A percentile compares a stretch with the other conserved stretches of the same genome.
These are phyloP conservation scores for Multifurca ochricompacta DNA, from an alignment of 768 basidiomycete genomes.

Conservation along the genomic window DNA sequence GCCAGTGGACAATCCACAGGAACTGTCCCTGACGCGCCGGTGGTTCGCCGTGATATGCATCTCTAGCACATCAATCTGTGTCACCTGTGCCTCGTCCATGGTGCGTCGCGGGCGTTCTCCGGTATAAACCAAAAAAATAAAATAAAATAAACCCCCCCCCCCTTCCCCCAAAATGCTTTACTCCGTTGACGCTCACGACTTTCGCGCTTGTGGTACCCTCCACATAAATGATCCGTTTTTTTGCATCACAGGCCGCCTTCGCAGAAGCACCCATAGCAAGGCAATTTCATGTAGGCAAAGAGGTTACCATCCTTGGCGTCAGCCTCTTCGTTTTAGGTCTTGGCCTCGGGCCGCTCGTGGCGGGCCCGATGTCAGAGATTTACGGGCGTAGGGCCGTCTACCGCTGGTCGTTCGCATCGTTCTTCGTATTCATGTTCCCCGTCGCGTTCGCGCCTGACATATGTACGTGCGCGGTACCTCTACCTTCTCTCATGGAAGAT, in stretches of 20 bases:
- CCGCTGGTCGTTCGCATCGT: constrained; percentile 47
- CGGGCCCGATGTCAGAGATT: constrained; percentile 39
- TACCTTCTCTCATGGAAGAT: background rate
- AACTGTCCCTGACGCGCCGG: constrained; percentile 14
- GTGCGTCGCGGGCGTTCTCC: constrained; percentile 6
- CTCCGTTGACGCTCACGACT: background rate
- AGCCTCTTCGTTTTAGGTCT: constrained; percentile 34
- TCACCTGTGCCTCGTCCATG: constrained; percentile 24
- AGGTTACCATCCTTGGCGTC: constrained; percentile 35
- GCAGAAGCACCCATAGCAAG: constrained; percentile 33
- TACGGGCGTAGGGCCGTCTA: constrained; percentile 63
- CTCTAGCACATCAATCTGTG: constrained; percentile 21
- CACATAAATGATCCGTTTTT: background rate
- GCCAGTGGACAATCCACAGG: constrained; percentile 22
- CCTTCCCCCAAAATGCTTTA: background rate
- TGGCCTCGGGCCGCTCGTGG: constrained; percentile 27
- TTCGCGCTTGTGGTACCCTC: too few species aligned
- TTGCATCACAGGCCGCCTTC: constrained; percentile 25
- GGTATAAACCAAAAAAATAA: too few species aligned
- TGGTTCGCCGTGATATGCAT: constrained; percentile 23
- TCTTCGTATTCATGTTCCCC: constrained; percentile 60
- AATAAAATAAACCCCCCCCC: too few species aligned
- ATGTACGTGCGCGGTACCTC: constrained; percentile 31
- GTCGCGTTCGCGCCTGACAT: constrained; percentile 67
- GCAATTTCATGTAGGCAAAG: constrained; percentile 31